These are phyloP conservation scores for Fusarium succisae DNA, from an alignment of 2,329 filamentous ascomycete species.

Conservation along the genomic window DNA sequence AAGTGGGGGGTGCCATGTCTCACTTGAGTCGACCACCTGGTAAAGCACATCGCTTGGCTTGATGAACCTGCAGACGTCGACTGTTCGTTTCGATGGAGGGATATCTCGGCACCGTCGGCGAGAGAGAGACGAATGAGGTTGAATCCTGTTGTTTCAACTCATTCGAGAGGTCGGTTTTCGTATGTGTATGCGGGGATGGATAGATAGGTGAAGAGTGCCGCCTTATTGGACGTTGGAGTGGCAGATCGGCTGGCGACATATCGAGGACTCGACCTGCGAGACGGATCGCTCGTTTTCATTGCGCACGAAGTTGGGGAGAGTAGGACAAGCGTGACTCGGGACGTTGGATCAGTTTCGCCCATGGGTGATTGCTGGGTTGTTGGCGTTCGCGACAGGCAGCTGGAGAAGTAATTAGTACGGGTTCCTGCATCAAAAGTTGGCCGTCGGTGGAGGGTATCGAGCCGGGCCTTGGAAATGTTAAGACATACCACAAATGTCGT, in stretches of 20 bases:
- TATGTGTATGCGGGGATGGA: slow-evolving; percentile 9
- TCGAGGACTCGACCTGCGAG: slow-evolving; percentile 17
- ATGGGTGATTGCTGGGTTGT: slow-evolving; percentile 51
- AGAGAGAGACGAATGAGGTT: slow-evolving; percentile 11
- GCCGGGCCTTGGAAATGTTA: slow-evolving; percentile 10
- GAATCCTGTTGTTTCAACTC: slow-evolving; percentile 15
- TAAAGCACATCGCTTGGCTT: slow-evolving; percentile 15
- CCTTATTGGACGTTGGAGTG: slow-evolving; percentile 7
- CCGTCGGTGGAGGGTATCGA: slow-evolving; percentile 2
- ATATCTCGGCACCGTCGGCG: background rate
- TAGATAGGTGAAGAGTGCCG: slow-evolving; percentile 7
- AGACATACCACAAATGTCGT: slow-evolving; percentile 57
- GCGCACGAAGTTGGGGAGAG: slow-evolving; percentile 44
- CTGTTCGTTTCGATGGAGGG: slow-evolving; percentile 3
- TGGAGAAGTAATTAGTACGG: slow-evolving; percentile 39
- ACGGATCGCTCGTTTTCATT: slow-evolving; percentile 28
- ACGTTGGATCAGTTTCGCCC: slow-evolving; percentile 51
- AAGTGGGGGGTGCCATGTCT: slow-evolving; percentile 31
- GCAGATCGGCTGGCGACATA: slow-evolving; percentile 26
- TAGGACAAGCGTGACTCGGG: slow-evolving; percentile 44
- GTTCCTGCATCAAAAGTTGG: slow-evolving; percentile 6
- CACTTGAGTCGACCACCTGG: slow-evolving; percentile 23
- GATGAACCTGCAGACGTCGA: slow-evolving; percentile 16
- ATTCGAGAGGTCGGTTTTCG: slow-evolving; percentile 23
- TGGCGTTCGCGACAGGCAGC: slow-evolving; percentile 53